Evolutionary conservation across 2,329 filamentous ascomycete species (phyloP).

Genomic region (Fusarium falciforme): DNA sequence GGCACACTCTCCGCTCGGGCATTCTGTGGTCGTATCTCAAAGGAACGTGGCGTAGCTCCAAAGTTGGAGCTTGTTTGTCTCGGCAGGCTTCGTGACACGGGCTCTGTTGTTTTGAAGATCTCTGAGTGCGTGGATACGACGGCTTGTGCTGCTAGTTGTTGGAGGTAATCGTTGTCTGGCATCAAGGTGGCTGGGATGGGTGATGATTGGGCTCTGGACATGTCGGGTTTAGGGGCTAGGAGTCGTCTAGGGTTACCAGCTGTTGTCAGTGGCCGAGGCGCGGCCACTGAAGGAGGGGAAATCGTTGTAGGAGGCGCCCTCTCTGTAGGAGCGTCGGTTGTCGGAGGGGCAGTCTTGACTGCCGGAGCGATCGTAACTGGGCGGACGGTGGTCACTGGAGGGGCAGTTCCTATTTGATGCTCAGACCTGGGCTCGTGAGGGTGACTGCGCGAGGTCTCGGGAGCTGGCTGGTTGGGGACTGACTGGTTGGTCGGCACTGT

Average conservation of each 20-base stretch:
- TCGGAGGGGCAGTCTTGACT: background rate
- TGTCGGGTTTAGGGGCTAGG: too few species aligned
- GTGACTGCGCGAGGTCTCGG: background rate
- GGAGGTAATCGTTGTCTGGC: background rate
- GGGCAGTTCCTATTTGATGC: background rate
- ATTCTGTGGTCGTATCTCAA: background rate
- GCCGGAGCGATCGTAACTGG: background rate
- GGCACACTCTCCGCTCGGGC: background rate
- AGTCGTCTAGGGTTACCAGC: background rate
- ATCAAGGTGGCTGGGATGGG: background rate
- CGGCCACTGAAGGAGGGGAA: background rate
- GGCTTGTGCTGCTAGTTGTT: background rate
- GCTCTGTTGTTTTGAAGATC: background rate
- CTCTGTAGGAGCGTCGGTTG: background rate
- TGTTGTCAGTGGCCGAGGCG: background rate
- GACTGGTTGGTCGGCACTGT: background rate
- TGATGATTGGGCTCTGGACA: background rate
- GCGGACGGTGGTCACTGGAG: background rate
- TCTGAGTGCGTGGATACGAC: background rate
- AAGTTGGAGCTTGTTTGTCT: background rate
- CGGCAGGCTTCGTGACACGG: background rate
- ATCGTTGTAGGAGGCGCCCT: background rate
- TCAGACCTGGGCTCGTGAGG: background rate
- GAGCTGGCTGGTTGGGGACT: background rate
- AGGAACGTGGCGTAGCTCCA: background rate